Percentiles rank a stretch among this genome's conserved stretches.
Conservation (phyloP, 2,329 filamentous ascomycete genomes). For the Alternaria postmessia region DNA sequence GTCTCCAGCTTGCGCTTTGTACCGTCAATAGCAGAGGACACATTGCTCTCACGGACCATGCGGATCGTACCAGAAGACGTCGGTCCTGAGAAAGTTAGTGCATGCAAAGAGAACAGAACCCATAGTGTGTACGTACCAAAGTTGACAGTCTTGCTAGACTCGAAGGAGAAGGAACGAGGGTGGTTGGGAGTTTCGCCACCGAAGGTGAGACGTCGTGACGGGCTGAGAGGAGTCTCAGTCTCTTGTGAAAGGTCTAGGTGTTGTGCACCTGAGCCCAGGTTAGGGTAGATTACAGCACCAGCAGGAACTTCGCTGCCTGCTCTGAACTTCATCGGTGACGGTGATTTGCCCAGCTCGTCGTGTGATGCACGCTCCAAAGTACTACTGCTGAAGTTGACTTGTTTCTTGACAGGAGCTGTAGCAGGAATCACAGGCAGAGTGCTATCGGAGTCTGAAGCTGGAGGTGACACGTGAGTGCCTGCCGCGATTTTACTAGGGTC, state of each 20-base stretch:
- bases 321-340: slow-evolving; percentile 47
- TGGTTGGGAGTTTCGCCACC: slow-evolving; percentile 38
- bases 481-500: slow-evolving; percentile 67
- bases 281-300: slow-evolving; percentile 45
- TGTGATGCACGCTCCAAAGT: slow-evolving; percentile 60
- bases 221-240: slow-evolving; percentile 32
- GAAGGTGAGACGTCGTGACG: slow-evolving; percentile 48
- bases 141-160: slow-evolving; percentile 54
- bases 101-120: not conserved
- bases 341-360: slow-evolving; percentile 45
- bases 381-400: slow-evolving; percentile 80
- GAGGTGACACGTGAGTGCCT: slow-evolving; percentile 64
- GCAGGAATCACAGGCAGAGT: slow-evolving; percentile 63
- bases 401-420: slow-evolving; percentile 78
- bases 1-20: slow-evolving; percentile 58
- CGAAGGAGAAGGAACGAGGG: slow-evolving; percentile 59
- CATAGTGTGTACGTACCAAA: slow-evolving; percentile 41
- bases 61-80: slow-evolving; percentile 51
- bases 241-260: slow-evolving; percentile 50
- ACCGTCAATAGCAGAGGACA: slow-evolving; percentile 36
- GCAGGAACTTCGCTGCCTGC: slow-evolving; percentile 46
- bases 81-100: slow-evolving; percentile 33
- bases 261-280: slow-evolving; percentile 38
- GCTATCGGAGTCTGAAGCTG: slow-evolving; percentile 57
- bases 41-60: slow-evolving; percentile 56